Evolutionary conservation across 768 basidiomycete species (phyloP).

Genomic region (Aureoboletus auriporus): DNA sequence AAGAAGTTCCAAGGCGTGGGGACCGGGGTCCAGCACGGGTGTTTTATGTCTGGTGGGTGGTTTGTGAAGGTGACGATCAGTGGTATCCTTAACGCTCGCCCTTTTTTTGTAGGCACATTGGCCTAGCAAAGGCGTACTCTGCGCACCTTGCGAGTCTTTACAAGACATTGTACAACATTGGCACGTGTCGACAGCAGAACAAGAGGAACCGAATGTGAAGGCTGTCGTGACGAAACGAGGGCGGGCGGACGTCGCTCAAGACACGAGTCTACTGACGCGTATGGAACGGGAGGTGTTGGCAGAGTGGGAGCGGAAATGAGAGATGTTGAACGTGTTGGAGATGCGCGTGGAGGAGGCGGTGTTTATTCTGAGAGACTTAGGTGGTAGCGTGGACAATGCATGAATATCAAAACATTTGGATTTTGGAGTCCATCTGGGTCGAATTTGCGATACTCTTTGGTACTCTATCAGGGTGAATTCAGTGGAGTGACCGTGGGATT

Average conservation of each 20-base stretch:
- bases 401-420: too few relatives aligned
- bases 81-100: not conserved
- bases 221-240: constrained; percentile 79
- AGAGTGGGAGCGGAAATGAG: constrained; percentile 71
- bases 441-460: too few relatives aligned
- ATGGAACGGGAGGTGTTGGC: constrained; percentile 72
- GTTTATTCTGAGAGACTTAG: constrained; percentile 84
- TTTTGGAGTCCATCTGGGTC: too few relatives aligned
- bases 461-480: too few relatives aligned
- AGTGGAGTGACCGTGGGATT: too few relatives aligned
- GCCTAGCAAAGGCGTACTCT: constrained; percentile 78
- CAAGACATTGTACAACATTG: constrained; percentile 88
- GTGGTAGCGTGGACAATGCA: constrained; percentile 45
- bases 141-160: constrained; percentile 74
- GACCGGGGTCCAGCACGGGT: constrained; percentile 87
- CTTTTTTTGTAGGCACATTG: constrained; percentile 72
- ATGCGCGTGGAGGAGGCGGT: constrained; percentile 84
- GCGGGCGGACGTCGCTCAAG: constrained; percentile 79
- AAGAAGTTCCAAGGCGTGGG: constrained; percentile 88
- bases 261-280: constrained; percentile 61
- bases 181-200: constrained; percentile 67
- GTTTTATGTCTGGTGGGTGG: constrained; percentile 82
- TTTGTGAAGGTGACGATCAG: not conserved
- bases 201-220: constrained; percentile 58
- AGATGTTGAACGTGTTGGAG: constrained; percentile 76